Conservation (phyloP, 2,329 filamentous ascomycete species). For the Fusarium redolens region DNA sequence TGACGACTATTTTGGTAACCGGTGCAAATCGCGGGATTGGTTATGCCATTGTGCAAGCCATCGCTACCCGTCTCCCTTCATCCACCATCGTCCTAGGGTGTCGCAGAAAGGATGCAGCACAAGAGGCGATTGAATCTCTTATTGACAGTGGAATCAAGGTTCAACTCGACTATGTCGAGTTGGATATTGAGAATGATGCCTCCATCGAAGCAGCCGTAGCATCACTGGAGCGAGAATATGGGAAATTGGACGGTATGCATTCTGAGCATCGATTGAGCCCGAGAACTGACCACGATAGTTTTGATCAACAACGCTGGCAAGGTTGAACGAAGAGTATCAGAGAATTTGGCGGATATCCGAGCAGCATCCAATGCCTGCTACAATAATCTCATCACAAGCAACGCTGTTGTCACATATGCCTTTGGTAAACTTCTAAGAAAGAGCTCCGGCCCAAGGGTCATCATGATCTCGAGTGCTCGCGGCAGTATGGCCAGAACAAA, state of each 20-base stretch:
- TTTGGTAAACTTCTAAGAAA: not conserved
- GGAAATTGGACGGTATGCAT: not conserved
- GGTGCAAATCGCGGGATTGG: slow-evolving; percentile 22
- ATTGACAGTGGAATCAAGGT: rapidly evolving
- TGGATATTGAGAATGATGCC: slow-evolving; percentile 3
- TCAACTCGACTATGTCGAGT: not conserved
- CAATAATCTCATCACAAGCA: slow-evolving; percentile 16
- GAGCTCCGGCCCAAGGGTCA: slow-evolving; percentile 1
- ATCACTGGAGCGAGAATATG: not conserved
- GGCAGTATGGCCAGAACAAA: slow-evolving; percentile 2
- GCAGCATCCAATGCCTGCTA: slow-evolving; percentile 1
- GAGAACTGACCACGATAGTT: not conserved
- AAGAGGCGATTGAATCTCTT: not conserved
- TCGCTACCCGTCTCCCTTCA: not conserved
- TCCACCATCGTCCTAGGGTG: slow-evolving; percentile 10
- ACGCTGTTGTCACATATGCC: not conserved
- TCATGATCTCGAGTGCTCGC: slow-evolving; percentile 20
- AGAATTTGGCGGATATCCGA: not conserved
- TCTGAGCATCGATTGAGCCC: rapidly evolving
- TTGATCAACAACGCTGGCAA: slow-evolving; percentile 10
- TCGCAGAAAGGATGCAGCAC: not conserved
- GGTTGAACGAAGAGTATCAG: not conserved
- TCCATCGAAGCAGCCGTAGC: not conserved
- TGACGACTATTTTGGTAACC: not conserved
- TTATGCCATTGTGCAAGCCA: slow-evolving; percentile 12